phyloP scores from a whole-genome alignment of 306 rosid species.

The Castanospermum australe region DNA sequence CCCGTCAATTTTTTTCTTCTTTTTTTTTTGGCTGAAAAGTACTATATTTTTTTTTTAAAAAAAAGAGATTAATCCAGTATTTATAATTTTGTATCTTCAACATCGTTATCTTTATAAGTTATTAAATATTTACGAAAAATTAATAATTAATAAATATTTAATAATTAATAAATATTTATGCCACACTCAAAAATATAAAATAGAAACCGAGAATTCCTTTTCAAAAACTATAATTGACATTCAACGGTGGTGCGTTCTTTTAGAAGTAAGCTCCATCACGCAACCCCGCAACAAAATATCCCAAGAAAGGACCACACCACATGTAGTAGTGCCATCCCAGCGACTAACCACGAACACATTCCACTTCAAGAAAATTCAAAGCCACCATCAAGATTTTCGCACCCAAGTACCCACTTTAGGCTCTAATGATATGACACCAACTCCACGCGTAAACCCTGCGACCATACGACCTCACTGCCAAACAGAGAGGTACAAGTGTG shows the following conservation, averaged over 20 bases:
- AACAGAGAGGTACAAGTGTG: not conserved
- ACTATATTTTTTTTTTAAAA: not conserved
- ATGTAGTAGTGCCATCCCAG: conserved; percentile 19
- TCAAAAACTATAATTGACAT: conserved; percentile 13
- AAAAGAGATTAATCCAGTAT: too few species aligned
- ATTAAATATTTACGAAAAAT: too few species aligned
- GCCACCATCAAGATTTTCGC: not conserved
- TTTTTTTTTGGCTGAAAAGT: conserved; percentile 9
- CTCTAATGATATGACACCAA: conserved; percentile 18
- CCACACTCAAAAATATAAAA: too few species aligned
- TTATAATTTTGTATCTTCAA: too few species aligned
- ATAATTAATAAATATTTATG: too few species aligned
- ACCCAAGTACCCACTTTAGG: conserved; percentile 24
- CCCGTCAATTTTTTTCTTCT: not conserved
- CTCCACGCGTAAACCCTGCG: not conserved
- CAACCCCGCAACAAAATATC: conserved; percentile 15
- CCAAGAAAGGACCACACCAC: conserved; percentile 27
- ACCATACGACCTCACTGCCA: not conserved
- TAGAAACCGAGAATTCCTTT: too few species aligned
- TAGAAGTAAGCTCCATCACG: conserved; percentile 33
- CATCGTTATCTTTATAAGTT: too few species aligned
- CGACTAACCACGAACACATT: conserved; percentile 14
- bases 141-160: too few species aligned
- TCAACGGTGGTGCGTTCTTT: conserved; percentile 31
- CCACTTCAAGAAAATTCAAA: conserved; percentile 23